These are phyloP conservation scores for Amphicarpaea edgeworthii DNA, from an alignment of 306 rosid genomes.

Conservation along the genomic window DNA sequence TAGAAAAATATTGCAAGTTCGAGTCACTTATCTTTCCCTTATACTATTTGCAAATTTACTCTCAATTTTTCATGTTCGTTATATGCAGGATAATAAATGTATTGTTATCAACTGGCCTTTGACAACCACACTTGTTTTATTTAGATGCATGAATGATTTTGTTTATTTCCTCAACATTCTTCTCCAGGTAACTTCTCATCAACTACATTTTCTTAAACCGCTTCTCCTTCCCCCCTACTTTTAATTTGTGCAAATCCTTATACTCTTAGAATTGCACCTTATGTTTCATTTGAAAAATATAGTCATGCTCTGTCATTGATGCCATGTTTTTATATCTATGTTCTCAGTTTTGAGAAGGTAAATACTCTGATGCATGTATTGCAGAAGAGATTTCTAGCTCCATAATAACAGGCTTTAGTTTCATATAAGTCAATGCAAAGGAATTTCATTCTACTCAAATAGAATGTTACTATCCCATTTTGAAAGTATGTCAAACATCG, in stretches of 20 bases:
- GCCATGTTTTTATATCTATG: neutral
- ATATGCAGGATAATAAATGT: constrained; percentile 63
- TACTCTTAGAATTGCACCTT: neutral
- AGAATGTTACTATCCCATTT: constrained; percentile 2
- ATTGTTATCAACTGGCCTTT: constrained; percentile 57
- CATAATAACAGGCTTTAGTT: constrained; percentile 20
- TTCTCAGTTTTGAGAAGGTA: constrained; percentile 19
- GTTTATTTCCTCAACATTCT: constrained; percentile 70
- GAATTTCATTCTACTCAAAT: neutral
- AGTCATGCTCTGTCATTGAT: neutral
- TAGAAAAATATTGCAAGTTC: neutral
- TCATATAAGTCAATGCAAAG: constrained; percentile 1
- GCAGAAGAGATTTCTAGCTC: constrained; percentile 9
- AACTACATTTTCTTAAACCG: neutral
- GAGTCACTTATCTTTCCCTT: constrained; percentile 19
- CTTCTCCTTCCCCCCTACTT: neutral
- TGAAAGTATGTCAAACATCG: neutral
- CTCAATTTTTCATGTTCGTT: constrained; percentile 21
- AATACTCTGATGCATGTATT: constrained; percentile 22
- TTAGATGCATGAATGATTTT: constrained; percentile 80
- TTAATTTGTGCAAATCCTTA: constrained; percentile 11
- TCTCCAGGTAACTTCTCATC: constrained; percentile 69
- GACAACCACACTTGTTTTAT: constrained; percentile 59
- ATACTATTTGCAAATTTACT: constrained; percentile 9
- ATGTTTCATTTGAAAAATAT: constrained; percentile 8